phyloP scores from a whole-genome alignment of 1,139 yeast genomes.

The Starmera stellimalicola region DNA sequence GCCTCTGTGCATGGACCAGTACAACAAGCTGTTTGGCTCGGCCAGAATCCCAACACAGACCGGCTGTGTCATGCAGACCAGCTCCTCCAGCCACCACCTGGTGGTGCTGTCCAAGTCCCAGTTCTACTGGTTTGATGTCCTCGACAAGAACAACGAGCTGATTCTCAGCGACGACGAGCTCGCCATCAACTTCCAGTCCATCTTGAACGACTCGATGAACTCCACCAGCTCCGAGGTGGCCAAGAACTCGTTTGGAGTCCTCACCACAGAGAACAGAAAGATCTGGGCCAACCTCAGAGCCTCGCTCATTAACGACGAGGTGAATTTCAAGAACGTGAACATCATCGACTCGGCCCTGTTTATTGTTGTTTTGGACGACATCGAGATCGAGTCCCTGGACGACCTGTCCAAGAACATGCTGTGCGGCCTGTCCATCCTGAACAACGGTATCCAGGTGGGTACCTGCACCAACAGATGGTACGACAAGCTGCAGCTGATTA shows the following conservation, averaged over 20 bases:
- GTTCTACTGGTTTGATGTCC: constrained; percentile 89
- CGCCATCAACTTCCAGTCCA: constrained; percentile 64
- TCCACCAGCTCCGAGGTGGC: constrained; percentile 62
- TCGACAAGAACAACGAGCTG: constrained; percentile 62
- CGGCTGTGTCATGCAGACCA: constrained; percentile 84
- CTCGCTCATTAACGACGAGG: constrained; percentile 31
- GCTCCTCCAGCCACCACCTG: constrained; percentile 64
- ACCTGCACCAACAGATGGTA: constrained; percentile 95
- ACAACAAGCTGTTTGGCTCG: constrained; percentile 75
- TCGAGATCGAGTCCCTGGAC: constrained; percentile 54
- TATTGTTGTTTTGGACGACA: constrained; percentile 73
- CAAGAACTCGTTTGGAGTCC: constrained; percentile 76
- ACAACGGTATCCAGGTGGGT: constrained; percentile 83
- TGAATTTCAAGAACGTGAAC: constrained; percentile 60
- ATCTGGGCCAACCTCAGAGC: constrained; percentile 74
- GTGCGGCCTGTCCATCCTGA: constrained; percentile 74
- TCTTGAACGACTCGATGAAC: constrained; percentile 58
- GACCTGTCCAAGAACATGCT: constrained; percentile 75
- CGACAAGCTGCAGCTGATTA: constrained; percentile 80
- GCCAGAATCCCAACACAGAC: constrained; percentile 72
- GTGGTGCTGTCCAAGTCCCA: constrained; percentile 82
- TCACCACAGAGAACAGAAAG: constrained; percentile 81
- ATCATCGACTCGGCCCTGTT: constrained; percentile 76
- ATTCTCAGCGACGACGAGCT: constrained; percentile 62
- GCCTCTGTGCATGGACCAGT: constrained; percentile 87